Evolutionary conservation across 2,329 filamentous ascomycete species (phyloP).

Genomic region (Diaporthe citrichinensis): DNA sequence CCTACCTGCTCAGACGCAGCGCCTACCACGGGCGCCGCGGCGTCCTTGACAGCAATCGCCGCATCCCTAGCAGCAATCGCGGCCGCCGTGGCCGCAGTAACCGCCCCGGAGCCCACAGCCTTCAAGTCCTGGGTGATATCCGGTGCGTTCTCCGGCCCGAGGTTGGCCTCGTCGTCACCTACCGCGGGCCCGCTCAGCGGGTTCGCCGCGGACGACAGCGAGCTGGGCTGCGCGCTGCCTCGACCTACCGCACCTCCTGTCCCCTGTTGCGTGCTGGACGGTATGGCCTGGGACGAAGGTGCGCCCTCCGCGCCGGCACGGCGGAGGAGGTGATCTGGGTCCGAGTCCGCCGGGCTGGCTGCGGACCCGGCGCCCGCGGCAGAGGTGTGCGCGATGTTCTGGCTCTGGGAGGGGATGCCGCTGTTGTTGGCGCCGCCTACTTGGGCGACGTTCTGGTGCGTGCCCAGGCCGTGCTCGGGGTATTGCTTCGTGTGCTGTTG

Average conservation of each 20-base stretch:
- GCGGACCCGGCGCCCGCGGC: not conserved
- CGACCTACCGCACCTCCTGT: not conserved
- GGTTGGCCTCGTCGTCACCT: not conserved
- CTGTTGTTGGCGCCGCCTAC: constrained; percentile 6
- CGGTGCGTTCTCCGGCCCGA: not conserved
- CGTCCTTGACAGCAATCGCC: constrained; percentile 21
- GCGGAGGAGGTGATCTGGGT: constrained; percentile 6
- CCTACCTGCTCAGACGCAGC: constrained; percentile 28
- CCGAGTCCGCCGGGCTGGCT: not conserved
- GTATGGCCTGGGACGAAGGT: not conserved
- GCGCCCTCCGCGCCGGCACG: not conserved
- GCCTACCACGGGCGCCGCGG: constrained; percentile 27
- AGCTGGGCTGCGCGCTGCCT: not conserved
- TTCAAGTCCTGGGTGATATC: constrained; percentile 6
- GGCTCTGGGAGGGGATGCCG: not conserved
- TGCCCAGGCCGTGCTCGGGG: not conserved
- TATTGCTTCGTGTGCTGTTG: not conserved
- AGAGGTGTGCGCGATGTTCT: constrained; percentile 16
- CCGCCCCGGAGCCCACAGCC: not conserved
- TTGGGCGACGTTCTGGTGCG: constrained; percentile 8
- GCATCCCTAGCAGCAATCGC: constrained; percentile 29
- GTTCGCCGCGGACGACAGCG: not conserved
- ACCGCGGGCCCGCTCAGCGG: not conserved
- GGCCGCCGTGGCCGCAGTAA: constrained; percentile 12
- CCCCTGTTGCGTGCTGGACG: no score